phyloP scores from a whole-genome alignment of 768 basidiomycete genomes.

The Leucosporidium creatinivorum region DNA sequence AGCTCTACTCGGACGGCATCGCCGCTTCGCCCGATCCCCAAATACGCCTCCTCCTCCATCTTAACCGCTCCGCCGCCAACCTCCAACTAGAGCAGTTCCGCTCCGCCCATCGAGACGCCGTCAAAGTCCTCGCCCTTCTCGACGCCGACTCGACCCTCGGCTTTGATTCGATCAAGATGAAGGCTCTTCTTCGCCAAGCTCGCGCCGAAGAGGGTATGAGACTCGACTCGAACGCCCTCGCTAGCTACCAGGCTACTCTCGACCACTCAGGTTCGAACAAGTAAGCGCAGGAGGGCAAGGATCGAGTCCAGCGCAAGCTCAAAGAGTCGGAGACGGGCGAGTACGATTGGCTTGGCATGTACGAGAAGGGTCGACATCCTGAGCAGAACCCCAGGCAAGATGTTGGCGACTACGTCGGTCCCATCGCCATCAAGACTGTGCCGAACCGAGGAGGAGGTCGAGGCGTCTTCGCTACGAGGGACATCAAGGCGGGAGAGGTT shows the following conservation, averaged over 20 bases:
- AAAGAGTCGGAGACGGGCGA: neutral
- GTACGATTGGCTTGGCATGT: slow-evolving; percentile 5
- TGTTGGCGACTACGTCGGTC: slow-evolving; percentile 8
- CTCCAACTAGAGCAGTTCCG: slow-evolving; percentile 5
- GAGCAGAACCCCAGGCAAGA: neutral
- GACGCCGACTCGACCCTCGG: neutral
- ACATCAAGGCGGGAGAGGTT: slow-evolving; percentile 12
- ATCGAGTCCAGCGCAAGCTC: neutral
- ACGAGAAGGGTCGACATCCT: too few relatives aligned
- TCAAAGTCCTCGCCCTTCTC: neutral
- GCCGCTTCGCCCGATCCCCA: neutral
- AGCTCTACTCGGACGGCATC: slow-evolving; percentile 35
- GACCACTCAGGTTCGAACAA: neutral
- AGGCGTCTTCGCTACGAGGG: slow-evolving; percentile 17
- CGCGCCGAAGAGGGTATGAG: slow-evolving; percentile 3
- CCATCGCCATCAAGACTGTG: neutral
- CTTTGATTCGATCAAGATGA: slow-evolving; percentile 48
- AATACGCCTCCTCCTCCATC: slow-evolving; percentile 11
- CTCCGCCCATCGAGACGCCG: slow-evolving; percentile 9
- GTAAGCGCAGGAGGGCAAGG: neutral
- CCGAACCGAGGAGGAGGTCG: slow-evolving; percentile 5
- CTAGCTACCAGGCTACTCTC: neutral
- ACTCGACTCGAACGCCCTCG: neutral
- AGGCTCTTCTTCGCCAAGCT: slow-evolving; percentile 52
- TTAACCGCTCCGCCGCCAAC: slow-evolving; percentile 18